Evolutionary conservation across 805 yeast genomes (phyloP), one percentile per base, ranked within the genome.

Genomic region (Phaffomyces thermotolerans): DNA sequence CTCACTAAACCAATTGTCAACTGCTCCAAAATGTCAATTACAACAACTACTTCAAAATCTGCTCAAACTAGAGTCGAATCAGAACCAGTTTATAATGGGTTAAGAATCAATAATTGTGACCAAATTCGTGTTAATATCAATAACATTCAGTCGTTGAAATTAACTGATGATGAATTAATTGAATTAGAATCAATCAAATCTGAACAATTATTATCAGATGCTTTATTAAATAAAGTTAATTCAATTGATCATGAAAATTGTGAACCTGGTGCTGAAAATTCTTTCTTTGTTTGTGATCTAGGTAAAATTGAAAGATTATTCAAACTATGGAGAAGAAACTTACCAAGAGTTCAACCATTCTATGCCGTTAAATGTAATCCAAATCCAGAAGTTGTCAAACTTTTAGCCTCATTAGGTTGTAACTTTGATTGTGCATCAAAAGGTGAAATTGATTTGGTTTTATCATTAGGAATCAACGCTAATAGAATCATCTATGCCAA

Each of bases 291-390:
- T 36, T 85, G 93, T 52, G 96, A 91, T 64, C 64, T 88, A 48
- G 87, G 85, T 25, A 81, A 83, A 55, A 74, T 93, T 31, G 69
- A 68, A 47, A 72, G 81, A 45, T 72, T 88, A 43, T 72, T 72
- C 47, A 49, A 63, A n/a, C 67, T 76, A 34, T 91, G 98, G 97
- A 58, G 60, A 25, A 40, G 52, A 20, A 61, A 68, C 34, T 69
- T 91, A 56, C 95, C 96, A 18, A 68, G 80, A 36, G 81, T 91
- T 32, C 74, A 76, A 44, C 96, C 97, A n/a, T 82, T 75, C 58
- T 91, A 90, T 64, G 99, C 99, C 17, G 93, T 91, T 53, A 91
- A 91, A 66, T 91, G 98, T 68, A 91, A 91, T 69, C 84, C 89
- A 33, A 81, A 88, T 59, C 53, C 66, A 7, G 66, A 66, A 43